Evolutionary conservation across 2,329 filamentous ascomycete genomes (phyloP).

Genomic region (Eurotiales sp.): DNA sequence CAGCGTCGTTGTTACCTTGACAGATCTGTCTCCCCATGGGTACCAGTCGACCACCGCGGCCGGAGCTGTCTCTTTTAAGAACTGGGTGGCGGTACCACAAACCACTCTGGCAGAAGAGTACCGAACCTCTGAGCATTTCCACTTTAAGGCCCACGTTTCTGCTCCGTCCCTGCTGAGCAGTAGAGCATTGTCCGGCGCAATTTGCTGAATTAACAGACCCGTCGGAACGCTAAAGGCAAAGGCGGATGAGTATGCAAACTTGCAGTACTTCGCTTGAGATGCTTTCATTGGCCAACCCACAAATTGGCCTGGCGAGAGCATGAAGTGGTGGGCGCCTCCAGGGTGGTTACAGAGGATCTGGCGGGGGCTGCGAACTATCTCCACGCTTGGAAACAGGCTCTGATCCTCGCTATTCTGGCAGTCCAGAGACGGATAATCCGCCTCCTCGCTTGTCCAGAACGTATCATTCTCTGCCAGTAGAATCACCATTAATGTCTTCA

Average conservation of each 20-base stretch:
- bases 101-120: slow-evolving; percentile 54
- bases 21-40: slow-evolving; percentile 59
- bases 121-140: background rate
- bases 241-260: slow-evolving; percentile 71
- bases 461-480: slow-evolving; percentile 66
- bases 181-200: slow-evolving; percentile 70
- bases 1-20: slow-evolving; percentile 32
- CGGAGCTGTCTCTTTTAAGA: slow-evolving; percentile 56
- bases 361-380: slow-evolving; percentile 60
- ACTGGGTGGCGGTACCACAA: slow-evolving; percentile 62
- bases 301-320: slow-evolving; percentile 72
- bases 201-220: slow-evolving; percentile 71
- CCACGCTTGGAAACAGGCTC: slow-evolving; percentile 58
- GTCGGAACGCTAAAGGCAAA: slow-evolving; percentile 76
- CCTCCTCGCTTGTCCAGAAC: slow-evolving; percentile 52
- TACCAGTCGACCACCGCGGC: slow-evolving; percentile 68
- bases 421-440: slow-evolving; percentile 34
- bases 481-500: slow-evolving; percentile 70
- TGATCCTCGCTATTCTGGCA: slow-evolving; percentile 44
- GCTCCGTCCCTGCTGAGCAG: slow-evolving; percentile 73
- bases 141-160: slow-evolving; percentile 58
- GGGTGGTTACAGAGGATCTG: slow-evolving; percentile 70
- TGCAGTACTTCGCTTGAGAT: slow-evolving; percentile 76
- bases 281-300: slow-evolving; percentile 79
- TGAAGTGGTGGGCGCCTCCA: slow-evolving; percentile 70